These are phyloP conservation scores for Coniochaeta prunicola DNA, from an alignment of 2,329 filamentous ascomycete genomes.

Conservation along the genomic window DNA sequence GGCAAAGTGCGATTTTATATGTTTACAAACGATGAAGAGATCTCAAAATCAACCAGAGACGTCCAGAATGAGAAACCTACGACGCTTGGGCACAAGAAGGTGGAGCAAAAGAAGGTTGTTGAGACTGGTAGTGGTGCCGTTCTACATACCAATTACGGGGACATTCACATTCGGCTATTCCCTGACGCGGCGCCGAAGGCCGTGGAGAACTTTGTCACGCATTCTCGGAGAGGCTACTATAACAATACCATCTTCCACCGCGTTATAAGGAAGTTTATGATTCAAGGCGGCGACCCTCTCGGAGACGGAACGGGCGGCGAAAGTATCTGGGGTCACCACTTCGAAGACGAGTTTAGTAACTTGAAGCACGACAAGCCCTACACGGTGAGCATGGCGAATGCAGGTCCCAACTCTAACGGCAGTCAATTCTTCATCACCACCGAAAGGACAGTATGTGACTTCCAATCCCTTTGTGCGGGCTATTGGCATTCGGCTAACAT, in stretches of 20 bases:
- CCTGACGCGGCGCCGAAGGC: slow-evolving; percentile 88
- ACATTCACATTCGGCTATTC: slow-evolving; percentile 89
- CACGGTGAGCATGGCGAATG: slow-evolving; percentile 96
- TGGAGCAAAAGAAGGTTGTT: slow-evolving; percentile 50
- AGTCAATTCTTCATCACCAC: slow-evolving; percentile 99
- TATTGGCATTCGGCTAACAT: slow-evolving; percentile 15
- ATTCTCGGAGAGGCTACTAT: slow-evolving; percentile 86
- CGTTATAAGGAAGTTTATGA: slow-evolving; percentile 98
- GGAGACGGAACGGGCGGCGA: slow-evolving; percentile 87
- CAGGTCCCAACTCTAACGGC: slow-evolving; percentile 89
- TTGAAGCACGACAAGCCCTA: slow-evolving; percentile 94
- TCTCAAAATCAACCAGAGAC: slow-evolving; percentile 79
- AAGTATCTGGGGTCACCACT: slow-evolving; percentile 87
- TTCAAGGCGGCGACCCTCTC: slow-evolving; percentile 76
- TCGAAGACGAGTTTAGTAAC: slow-evolving; percentile 87
- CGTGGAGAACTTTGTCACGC: slow-evolving; percentile 95
- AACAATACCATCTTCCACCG: slow-evolving; percentile 97
- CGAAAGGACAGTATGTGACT: slow-evolving; percentile 70
- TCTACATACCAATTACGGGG: slow-evolving; percentile 87
- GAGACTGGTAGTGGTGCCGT: slow-evolving; percentile 75
- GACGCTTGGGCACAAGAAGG: slow-evolving; percentile 51
- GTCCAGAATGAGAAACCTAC: slow-evolving; percentile 92
- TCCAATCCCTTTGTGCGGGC: not conserved
- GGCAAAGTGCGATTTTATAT: slow-evolving; percentile 94
- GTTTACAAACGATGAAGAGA: slow-evolving; percentile 85